These are phyloP conservation scores for Bipolaris sorokiniana DNA, from an alignment of 2,329 filamentous ascomycete species.

Conservation along the genomic window DNA sequence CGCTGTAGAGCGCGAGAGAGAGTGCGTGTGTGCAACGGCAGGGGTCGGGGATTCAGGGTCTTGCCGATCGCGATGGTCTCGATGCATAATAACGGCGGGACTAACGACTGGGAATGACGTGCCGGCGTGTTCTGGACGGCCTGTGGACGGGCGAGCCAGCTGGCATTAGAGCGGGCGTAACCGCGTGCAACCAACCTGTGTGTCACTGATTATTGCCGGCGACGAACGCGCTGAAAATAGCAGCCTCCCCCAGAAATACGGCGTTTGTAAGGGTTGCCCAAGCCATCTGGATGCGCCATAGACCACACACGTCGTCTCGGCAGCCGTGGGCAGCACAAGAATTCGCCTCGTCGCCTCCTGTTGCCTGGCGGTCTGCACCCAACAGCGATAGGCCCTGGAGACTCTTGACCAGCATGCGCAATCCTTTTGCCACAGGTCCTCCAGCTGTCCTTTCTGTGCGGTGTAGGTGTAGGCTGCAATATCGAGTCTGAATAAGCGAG, in stretches of 20 bases:
- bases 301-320: background rate
- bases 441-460: background rate
- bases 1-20: background rate
- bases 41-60: constrained; percentile 23
- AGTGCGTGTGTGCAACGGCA: constrained; percentile 7
- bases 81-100: constrained; percentile 29
- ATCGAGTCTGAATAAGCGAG: background rate
- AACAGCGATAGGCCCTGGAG: constrained; percentile 18
- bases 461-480: background rate
- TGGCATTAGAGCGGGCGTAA: constrained; percentile 17
- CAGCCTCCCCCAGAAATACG: constrained; percentile 1
- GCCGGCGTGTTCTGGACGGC: constrained; percentile 28
- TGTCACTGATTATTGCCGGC: constrained; percentile 9
- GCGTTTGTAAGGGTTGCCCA: constrained; percentile 6
- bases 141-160: constrained; percentile 15
- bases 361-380: constrained; percentile 12
- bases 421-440: constrained; percentile 31
- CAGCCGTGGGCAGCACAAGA: background rate
- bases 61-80: constrained; percentile 33
- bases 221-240: constrained; percentile 17
- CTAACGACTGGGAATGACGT: constrained; percentile 30
- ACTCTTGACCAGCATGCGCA: constrained; percentile 30
- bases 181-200: constrained; percentile 11
- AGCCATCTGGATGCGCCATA: constrained; percentile 1
- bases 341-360: constrained; percentile 13